Evolutionary conservation across 306 rosid species (phyloP), one percentile per base, ranked within the genome.

Genomic region (Alnus rubra): DNA sequence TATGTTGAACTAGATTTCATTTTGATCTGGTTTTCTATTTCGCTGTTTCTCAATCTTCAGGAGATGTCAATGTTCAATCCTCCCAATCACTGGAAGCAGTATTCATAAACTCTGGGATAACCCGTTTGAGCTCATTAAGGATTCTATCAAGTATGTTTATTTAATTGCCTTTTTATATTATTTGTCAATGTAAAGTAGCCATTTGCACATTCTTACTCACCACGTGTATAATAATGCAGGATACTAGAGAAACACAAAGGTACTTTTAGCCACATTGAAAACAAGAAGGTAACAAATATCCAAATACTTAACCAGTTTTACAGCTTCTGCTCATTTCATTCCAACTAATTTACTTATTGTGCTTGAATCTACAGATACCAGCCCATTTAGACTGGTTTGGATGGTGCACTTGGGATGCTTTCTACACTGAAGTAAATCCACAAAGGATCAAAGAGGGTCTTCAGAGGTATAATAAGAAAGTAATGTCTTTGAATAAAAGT

Each of bases 381-480:
- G 28, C 84, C 42, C 89, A 86, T 76, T 68, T 90, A 67, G 91
- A 93, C 73, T 89, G 82, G 90, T 93, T 93, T 85, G 98, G 98
- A 75, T 91, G 98, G 97, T 91, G 93, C 84, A 93, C 93, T 76
- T 93, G 97, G 94, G 93, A 89, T 85, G 93, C 97, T 9, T 91
- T 91, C 77, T 91, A 89, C 82, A 49, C 81, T 8, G 53, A 86
- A 47, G 94, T 89, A 31, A 82, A 62, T 83, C 97, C 94, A 7
- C 69, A 88, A 74, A 90, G 93, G 78, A 86, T 91, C 73, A 84
- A 77, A 77, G 90, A 86, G 48, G 97, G 97, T 18, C 89, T 91
- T 74, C 83, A 81, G 42, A 89, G 90, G 94, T 86, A 78, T 48
- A 68, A 62, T 35, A 62, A 53, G 9, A 30, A 49, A 52, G 7